Evolutionary conservation across 768 basidiomycete genomes (phyloP).

Genomic region (Coprinopsis marcescibilis): DNA sequence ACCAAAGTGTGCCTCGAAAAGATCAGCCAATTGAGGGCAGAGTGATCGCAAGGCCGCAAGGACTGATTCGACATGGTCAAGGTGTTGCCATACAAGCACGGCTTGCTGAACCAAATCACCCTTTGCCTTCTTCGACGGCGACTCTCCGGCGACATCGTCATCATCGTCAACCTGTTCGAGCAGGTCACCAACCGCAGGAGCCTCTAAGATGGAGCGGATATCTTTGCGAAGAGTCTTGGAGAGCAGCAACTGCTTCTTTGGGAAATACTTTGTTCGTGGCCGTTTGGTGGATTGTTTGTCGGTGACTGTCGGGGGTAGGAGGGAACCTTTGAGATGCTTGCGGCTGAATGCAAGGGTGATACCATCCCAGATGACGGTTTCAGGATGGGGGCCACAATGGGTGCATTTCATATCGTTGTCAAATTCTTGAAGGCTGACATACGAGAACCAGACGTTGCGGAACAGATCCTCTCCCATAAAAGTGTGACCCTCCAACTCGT

Average conservation of each 20-base stretch:
- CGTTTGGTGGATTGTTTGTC: not conserved
- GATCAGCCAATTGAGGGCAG: not conserved
- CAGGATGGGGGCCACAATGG: conserved; percentile 21
- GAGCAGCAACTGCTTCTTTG: conserved; percentile 1
- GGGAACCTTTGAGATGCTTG: conserved; percentile 19
- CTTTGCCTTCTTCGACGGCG: not conserved
- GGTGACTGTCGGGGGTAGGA: conserved; percentile 21
- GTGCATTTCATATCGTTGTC: conserved; percentile 21
- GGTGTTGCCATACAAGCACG: not conserved
- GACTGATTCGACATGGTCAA: not conserved
- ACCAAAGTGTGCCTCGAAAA: not conserved
- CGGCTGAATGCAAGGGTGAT: conserved; percentile 25
- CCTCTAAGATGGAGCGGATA: not conserved
- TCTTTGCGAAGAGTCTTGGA: conserved; percentile 4
- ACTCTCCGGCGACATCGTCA: not conserved
- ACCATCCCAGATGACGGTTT: conserved; percentile 28
- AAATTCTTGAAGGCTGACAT: conserved; percentile 18
- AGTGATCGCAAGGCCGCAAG: not conserved
- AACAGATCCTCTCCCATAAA: conserved; percentile 27
- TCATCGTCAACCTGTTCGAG: not conserved
- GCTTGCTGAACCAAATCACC: not conserved
- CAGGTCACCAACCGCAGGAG: not conserved
- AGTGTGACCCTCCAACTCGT: conserved; percentile 6
- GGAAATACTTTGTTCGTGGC: conserved; percentile 8
- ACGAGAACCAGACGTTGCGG: conserved; percentile 28